Base-by-base conservation (phyloP, 1,284 basidiomycete species). In the Microbotryum violaceum region DNA sequence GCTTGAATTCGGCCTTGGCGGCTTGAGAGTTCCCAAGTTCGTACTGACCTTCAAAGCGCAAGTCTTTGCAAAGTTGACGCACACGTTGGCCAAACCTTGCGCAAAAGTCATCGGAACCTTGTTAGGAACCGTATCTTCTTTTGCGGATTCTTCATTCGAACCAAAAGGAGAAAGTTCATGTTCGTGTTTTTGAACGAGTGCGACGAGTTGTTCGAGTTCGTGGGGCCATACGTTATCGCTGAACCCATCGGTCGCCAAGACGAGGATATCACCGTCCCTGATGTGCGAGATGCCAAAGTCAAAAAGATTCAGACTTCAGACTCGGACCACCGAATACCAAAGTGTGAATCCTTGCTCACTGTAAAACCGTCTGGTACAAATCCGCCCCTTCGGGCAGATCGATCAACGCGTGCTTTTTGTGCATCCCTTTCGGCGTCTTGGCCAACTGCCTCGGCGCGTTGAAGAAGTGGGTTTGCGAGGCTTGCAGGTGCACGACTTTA, bases 191-290 rank as follows among this genome's bases (percentile, higher is more conserved):
- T 82, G 78, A 16, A 85, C 81, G 2, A 88, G 77, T 0, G 82
- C 79, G 70, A 85, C 85, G 57, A 90, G 84, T 37, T 82, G 79
- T 44, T 82, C 77, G 63, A 89, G 79, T 71, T 91, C 87, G 14
- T 81, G 75, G 8, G 83, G 80, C 69, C 86, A 89, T 27, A 92
- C 87, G 71, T 93, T 93, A 73, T 93, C 91, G 44, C 86, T 84
- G 52, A 91, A 77, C 2, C 90, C 90, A 71, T 93, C 90, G 23
- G 90, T 92, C 83, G 89, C 72, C 27, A 74, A 63, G 29, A 77
- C 57, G 58, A 77, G 66, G 56, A 73, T 67, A 37, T 74, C 70
- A 52, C 70, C 72, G 25, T 70, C 48, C 31, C 62, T 70, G 53
- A 59, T 71, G 80, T 31, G 31, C 31, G 79, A 56, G 58, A 6